A percentile compares a stretch with the other conserved stretches of the same genome.
phyloP scores from a whole-genome alignment of 306 rosid genomes.

The Begonia fuchsioides region DNA sequence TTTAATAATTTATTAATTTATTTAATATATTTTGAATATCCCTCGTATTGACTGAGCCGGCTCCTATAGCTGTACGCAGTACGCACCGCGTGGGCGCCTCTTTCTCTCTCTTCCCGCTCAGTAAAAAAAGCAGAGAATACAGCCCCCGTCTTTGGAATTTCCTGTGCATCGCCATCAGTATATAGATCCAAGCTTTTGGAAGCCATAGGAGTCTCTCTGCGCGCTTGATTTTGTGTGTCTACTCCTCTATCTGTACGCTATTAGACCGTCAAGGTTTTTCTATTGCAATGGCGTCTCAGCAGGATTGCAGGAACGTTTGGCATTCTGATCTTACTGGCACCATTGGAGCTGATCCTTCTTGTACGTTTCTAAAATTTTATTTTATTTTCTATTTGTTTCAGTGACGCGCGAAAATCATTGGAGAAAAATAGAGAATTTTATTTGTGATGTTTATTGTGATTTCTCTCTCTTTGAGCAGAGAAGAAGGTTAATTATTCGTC shows the following conservation, averaged over 20 bases:
- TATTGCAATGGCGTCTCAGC: constrained; percentile 27
- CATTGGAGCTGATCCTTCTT: constrained; percentile 25
- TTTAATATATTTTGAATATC: too few relatives aligned
- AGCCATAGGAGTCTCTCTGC: not conserved
- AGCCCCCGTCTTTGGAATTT: too few relatives aligned
- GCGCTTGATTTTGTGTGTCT: not conserved
- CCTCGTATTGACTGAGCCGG: too few relatives aligned
- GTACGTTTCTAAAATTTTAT: constrained; percentile 12
- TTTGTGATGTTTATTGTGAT: not conserved
- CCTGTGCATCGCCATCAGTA: too few relatives aligned
- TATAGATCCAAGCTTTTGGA: too few relatives aligned
- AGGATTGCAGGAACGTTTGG: constrained; percentile 37
- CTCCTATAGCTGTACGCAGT: too few relatives aligned
- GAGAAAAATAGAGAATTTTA: not conserved
- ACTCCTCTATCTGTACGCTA: too few relatives aligned
- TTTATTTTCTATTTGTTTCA: constrained; percentile 3
- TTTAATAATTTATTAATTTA: too few relatives aligned
- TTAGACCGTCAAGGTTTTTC: too few relatives aligned
- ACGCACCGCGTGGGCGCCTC: too few relatives aligned
- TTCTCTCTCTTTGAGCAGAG: not conserved
- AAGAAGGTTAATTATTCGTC: not conserved
- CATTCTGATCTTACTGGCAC: constrained; percentile 35
- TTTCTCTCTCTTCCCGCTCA: too few relatives aligned
- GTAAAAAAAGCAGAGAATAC: too few relatives aligned
- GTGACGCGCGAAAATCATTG: not conserved